Conservation (phyloP, 2,329 filamentous ascomycete genomes). For the Penicillium hesseltinei region DNA sequence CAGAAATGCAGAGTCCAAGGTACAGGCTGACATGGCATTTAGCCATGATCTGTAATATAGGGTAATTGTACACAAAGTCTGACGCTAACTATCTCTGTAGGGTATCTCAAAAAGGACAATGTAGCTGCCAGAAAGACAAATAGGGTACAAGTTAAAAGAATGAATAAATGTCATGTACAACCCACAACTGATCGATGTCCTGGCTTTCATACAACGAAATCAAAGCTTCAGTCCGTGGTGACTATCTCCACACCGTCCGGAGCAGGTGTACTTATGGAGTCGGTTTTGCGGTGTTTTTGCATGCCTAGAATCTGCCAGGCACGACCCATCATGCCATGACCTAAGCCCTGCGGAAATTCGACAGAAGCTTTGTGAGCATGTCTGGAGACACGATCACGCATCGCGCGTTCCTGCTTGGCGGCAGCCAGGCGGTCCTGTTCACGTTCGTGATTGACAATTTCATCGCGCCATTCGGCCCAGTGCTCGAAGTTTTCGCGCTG, state of each 20-base stretch:
- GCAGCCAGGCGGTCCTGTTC: conserved; percentile 38
- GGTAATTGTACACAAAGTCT: conserved; percentile 1
- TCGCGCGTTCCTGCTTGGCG: conserved; percentile 33
- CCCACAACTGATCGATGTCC: background rate
- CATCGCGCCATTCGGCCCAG: conserved; percentile 46
- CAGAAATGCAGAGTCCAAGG: background rate
- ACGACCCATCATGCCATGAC: conserved; percentile 43
- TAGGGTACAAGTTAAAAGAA: conserved; percentile 13
- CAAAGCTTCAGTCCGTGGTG: conserved; percentile 11
- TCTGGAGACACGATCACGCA: conserved; percentile 29
- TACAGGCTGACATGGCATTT: background rate
- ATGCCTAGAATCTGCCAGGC: conserved; percentile 44
- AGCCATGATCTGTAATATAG: background rate
- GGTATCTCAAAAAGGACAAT: conserved; percentile 14
- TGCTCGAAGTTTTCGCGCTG: conserved; percentile 48
- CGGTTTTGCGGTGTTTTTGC: conserved; percentile 33
- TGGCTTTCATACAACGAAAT: background rate
- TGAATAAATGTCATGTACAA: conserved; percentile 3
- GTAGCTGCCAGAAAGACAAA: conserved; percentile 9
- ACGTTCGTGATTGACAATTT: conserved; percentile 39
- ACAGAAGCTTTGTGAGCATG: conserved; percentile 31
- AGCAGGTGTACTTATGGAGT: conserved; percentile 12
- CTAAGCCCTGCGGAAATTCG: conserved; percentile 33
- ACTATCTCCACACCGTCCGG: conserved; percentile 22
- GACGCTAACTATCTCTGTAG: conserved; percentile 2